Evolutionary conservation across 1,284 basidiomycete genomes (phyloP), one percentile per base, ranked within the genome.

Genomic region (Schizophyllum commune): DNA sequence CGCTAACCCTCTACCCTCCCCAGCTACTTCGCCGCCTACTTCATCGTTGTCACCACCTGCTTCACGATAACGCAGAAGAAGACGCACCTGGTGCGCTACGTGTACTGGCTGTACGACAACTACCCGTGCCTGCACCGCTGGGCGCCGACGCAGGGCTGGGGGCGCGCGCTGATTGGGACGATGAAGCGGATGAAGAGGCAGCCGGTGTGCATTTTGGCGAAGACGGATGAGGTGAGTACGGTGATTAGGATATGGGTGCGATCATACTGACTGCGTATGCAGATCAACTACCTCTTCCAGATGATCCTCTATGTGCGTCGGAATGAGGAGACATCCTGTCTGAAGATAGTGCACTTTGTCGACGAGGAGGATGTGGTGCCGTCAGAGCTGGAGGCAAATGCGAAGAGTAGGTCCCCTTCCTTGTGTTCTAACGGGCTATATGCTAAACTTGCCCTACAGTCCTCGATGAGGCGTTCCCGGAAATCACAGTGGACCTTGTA

Each of bases 301-400:
- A 85, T 85, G 77, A 76, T 89, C 47, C 69, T 82, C 19, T 90
- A 91, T 65, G 84, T 89, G 8, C 71, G 75, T 55, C 74, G 76
- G 62, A 89, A 88, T 66, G 88, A 91, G 70, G 83, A 84, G 61
- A 88, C 88, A 0, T 80, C 84, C 0, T 79, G 80, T 65, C 67
- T 89, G 63, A 88, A 86, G 71, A 78, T 90, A 33, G 78, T 86
- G 1, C 86, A 89, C 67, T 88, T 88, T 66, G 77, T 79, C 61
- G 76, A 81, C 54, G 73, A 74, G 53, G 79, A 82, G 64, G 71
- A 73, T 1, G 80, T 76, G 0, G 71, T 82, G 19, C 85, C 84
- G 4, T 82, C 81, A 0, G 84, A 86, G 66, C 71, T 86, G 66
- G 84, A 85, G 68, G 83, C 83, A 5, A 86, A 85, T 67, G 77